Base-by-base conservation (phyloP, 768 basidiomycete species). In the Tulasnella sp. region DNA sequence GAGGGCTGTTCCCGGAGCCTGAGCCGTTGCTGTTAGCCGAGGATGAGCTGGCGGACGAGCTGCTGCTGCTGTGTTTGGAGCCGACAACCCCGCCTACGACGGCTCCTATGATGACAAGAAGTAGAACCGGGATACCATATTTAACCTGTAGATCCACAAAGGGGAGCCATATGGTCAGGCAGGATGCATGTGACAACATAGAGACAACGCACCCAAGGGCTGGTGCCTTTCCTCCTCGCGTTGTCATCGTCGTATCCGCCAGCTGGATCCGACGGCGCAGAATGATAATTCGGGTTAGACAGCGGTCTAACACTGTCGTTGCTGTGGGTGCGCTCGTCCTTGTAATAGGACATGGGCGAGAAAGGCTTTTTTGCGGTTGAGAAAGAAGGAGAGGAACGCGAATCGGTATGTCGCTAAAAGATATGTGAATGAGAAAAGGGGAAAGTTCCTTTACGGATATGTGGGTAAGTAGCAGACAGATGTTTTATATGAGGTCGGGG, bases 21-120 rank as follows among this genome's bases (percentile, higher is more conserved):
- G 29, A 21, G 2, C 60, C 60, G 19, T 24, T 50, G 19, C 51
- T 54, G 15, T 56, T 58, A 17, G 30, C 41, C 30, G 29, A 51
- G 55, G 63, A 64, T 51, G 60, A 61, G 19, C 32, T 38, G 38
- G 55, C 48, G 54, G 42, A 64, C 66, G 69, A 70, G 62, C 70
- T 75, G 41, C 73, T 74, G 60, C 77, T 78, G 65, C 71, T 69
- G 13, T 77, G 72, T 48, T 80, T 80, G 49, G 81, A 80, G 42
- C 87, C 93, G 26, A 97, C 65, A 47, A 97, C 80, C 64, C 85
- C 91, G 32, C 87, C 94, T 42, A 77, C 65, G 48, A 77, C 74
- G 45, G 74, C 75, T 34, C 63, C 76, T 56, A 73, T 63, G 62
- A 77, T 71, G 64, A 75, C 65, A 58, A 70, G 52, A 61, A 72